Evolutionary conservation across 2,329 filamentous ascomycete genomes (phyloP), one percentile per base, ranked within the genome.

Genomic region (Rhynchosporium agropyri): DNA sequence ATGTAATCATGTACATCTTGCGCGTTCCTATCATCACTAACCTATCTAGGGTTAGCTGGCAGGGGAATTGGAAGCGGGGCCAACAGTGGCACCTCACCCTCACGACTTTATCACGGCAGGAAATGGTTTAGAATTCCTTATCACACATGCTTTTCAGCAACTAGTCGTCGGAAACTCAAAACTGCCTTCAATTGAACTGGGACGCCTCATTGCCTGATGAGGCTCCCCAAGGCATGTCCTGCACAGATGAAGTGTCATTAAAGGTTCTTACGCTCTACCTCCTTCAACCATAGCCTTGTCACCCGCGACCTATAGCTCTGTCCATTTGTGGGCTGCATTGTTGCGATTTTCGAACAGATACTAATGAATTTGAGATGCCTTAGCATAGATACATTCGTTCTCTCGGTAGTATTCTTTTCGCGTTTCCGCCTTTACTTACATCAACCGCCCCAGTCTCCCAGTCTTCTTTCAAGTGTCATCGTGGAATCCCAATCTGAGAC

Each of bases 201-300:
- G 33, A 59, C 59, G 51, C 58, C 15, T 43, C 3, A 4, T 43
- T 9, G 40, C 40, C 40, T 43, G 40, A 43, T 43, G 40, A 43
- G 40, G 40, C 40, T 54, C 58, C 45, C 28, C 58, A 61, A 61
- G 20, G 62, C 51, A 61, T 61, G n/a, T 64, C 58, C 58, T 61
- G 36, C 58, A 42, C 8, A 54, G 55, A 29, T 31, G 28, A 31
- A 33, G 48, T 62, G 43, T 56, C 12, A 9, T 12, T n/a, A 13
- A 43, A 36, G 33, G 33, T 36, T 36, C 33, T 48, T 65, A 50
- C 45, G 9, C 51, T 64, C 50, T 60, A 42, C 55, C 36, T 60
- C 50, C 56, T 60, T 62, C 28, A 56, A 57, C 60, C 56, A 57
- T 50, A 65, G 51, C 38, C 56, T 60, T 62, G 50, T 66, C 50